Conservation (phyloP, 495 filamentous ascomycete species). For the Daldinia concentrica region DNA sequence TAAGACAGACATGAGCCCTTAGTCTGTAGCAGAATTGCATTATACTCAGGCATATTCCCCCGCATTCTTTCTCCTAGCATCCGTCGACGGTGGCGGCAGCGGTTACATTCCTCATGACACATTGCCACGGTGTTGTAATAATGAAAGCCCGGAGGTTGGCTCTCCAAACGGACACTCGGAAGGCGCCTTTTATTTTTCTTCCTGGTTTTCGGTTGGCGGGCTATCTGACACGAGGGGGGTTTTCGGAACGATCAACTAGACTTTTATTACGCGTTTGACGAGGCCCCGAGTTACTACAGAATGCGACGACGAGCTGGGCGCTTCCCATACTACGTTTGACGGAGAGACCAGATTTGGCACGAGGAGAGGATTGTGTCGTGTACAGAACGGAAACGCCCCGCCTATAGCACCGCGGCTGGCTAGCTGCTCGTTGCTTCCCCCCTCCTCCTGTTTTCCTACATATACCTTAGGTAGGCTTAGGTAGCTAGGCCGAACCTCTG, state of each 20-base stretch:
- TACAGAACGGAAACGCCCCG: not conserved
- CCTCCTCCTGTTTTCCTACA: not conserved
- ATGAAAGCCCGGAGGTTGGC: conserved; percentile 12
- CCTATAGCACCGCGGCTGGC: not conserved
- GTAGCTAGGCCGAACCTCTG: not conserved
- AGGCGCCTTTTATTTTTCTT: not conserved
- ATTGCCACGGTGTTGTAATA: not conserved
- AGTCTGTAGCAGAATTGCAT: conserved; percentile 6
- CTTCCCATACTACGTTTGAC: conserved; percentile 1
- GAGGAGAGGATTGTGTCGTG: not conserved
- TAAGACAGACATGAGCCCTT: conserved; percentile 48
- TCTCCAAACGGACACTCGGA: not conserved
- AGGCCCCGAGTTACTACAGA: not conserved
- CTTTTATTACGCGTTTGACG: conserved; percentile 12
- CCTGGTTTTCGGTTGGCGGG: conserved; percentile 14
- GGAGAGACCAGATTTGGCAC: conserved; percentile 9
- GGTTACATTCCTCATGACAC: conserved; percentile 17
- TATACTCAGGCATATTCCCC: conserved; percentile 13
- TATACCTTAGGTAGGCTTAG: not conserved
- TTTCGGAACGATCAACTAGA: conserved; percentile 17
- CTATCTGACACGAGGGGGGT: conserved; percentile 17
- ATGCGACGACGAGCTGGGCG: conserved; percentile 9
- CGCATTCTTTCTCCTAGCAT: conserved; percentile 21
- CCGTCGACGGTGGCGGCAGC: conserved; percentile 1
- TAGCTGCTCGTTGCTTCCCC: not conserved